Evolutionary conservation across 2,329 filamentous ascomycete genomes (phyloP), one percentile per base, ranked within the genome.

Genomic region (Curvularia lunata): DNA sequence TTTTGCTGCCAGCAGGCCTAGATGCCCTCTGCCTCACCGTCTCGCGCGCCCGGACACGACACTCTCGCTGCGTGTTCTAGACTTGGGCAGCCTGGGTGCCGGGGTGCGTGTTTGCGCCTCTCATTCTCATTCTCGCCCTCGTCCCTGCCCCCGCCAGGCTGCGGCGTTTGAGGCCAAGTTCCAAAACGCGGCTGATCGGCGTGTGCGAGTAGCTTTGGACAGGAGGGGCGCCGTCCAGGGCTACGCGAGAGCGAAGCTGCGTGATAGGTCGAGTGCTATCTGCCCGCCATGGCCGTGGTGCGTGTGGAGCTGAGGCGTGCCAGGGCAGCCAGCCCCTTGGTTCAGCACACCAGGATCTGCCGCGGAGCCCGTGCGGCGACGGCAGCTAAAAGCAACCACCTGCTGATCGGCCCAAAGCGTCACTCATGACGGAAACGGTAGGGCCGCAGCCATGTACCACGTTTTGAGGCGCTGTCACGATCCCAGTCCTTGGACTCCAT

Each of bases 381-480:
- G 59, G 57, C 43, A 59, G 48, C 64, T 63, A 64, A 57, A 64
- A 58, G 54, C 54, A 58, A 52, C 61, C 52, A 64, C 54, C 54
- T 48, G 60, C 56, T 63, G 58, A 64, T 64, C 62, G 47, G 65
- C 56, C 57, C 52, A 58, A 45, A 50, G 52, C 54, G 51, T 42
- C 53, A 59, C 45, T 52, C 47, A 47, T 52, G 56, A 58, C 56
- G 56, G 54, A 58, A 63, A 64, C 61, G 64, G 62, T 59, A 63
- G 57, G 57, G 48, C 52, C 45, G 56, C 50, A 62, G 61, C 61
- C 63, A 63, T 62, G 61, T 63, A 64, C 62, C 65, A 65, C 58
- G 57, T 61, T 65, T 60, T 56, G 58, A 61, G 66, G 53, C 52
- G 57, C 59, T 61, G 59, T 59, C 65, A 61, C 61, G 58, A 65